Percentiles rank a stretch among this genome's conserved stretches.
Conservation (phyloP, 305 asterid genomes). For the Striga hermonthica region DNA sequence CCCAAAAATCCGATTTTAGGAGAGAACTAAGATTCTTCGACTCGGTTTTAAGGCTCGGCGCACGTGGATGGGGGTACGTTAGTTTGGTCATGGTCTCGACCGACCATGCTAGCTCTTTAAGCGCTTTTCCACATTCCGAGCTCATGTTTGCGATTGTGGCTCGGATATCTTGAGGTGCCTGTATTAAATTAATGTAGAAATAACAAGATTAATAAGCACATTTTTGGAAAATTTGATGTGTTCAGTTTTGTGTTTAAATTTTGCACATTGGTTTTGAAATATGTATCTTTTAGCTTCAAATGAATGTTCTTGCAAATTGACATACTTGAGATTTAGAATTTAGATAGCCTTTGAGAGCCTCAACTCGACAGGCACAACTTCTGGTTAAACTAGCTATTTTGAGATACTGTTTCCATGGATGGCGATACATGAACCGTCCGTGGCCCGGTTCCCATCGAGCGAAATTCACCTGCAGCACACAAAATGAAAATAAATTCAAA, state of each 20-base stretch:
- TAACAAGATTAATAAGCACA: not conserved
- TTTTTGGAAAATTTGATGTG: not conserved
- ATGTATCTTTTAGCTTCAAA: too few species aligned
- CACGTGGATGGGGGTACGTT: conserved; percentile 36
- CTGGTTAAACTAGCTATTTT: conserved; percentile 54
- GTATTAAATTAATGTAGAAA: not conserved
- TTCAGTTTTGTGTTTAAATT: not conserved
- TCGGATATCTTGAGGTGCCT: conserved; percentile 47
- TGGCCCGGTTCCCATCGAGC: conserved; percentile 91
- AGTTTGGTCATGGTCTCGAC: conserved; percentile 51
- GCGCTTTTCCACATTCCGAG: conserved; percentile 52
- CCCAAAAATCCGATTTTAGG: conserved; percentile 41
- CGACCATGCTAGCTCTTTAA: conserved; percentile 51
- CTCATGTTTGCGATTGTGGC: conserved; percentile 44
- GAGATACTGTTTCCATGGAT: conserved; percentile 81
- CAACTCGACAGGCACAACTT: conserved; percentile 59
- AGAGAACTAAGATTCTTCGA: conserved; percentile 43
- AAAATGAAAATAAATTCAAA: not conserved
- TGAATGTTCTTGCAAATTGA: not conserved
- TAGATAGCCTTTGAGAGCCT: conserved; percentile 52
- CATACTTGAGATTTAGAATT: conserved; percentile 46
- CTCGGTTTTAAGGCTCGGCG: conserved; percentile 41
- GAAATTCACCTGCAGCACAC: conserved; percentile 56
- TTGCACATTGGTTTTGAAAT: not conserved
- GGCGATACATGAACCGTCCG: conserved; percentile 60